phyloP scores from a whole-genome alignment of 768 basidiomycete species.

The Galerina marginata region DNA sequence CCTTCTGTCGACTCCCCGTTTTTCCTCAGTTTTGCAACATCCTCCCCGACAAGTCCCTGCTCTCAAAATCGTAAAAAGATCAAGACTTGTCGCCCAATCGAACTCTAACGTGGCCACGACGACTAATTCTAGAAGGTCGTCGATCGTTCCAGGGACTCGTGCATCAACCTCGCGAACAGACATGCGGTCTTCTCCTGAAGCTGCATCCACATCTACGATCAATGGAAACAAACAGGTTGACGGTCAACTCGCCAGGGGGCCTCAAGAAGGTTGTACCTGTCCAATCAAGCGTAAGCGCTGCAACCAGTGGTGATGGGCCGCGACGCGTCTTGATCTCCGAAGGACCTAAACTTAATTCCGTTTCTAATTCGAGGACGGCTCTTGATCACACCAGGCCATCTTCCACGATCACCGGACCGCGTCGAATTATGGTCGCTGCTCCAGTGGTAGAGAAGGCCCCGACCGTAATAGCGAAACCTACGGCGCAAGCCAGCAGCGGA shows the following conservation, averaged over 20 bases:
- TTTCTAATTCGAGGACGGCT: slow-evolving; percentile 13
- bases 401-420: slow-evolving; percentile 35
- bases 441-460: slow-evolving; percentile 11
- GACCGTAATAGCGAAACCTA: not conserved
- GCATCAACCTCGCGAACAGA: slow-evolving; percentile 7
- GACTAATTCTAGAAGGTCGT: slow-evolving; percentile 16
- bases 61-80: slow-evolving; percentile 54
- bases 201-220: not conserved
- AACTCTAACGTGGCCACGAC: slow-evolving; percentile 5
- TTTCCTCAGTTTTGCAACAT: slow-evolving; percentile 13
- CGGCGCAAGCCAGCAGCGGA: slow-evolving; percentile 19
- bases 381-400: slow-evolving; percentile 18
- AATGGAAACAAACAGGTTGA: slow-evolving; percentile 7
- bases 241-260: slow-evolving; percentile 1
- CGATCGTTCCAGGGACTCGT: slow-evolving; percentile 5
- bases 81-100: slow-evolving; percentile 13
- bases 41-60: slow-evolving; percentile 48
- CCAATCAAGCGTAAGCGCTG: not conserved
- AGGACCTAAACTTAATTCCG: slow-evolving; percentile 25
- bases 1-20: slow-evolving; percentile 24
- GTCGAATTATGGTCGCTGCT: slow-evolving; percentile 37
- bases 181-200: slow-evolving; percentile 6
- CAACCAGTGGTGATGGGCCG: slow-evolving; percentile 26
- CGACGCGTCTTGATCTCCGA: slow-evolving; percentile 37
- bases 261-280: slow-evolving; percentile 7